Conservation (phyloP, 2,329 filamentous ascomycete species). For the Microdochium bolleyi region DNA sequence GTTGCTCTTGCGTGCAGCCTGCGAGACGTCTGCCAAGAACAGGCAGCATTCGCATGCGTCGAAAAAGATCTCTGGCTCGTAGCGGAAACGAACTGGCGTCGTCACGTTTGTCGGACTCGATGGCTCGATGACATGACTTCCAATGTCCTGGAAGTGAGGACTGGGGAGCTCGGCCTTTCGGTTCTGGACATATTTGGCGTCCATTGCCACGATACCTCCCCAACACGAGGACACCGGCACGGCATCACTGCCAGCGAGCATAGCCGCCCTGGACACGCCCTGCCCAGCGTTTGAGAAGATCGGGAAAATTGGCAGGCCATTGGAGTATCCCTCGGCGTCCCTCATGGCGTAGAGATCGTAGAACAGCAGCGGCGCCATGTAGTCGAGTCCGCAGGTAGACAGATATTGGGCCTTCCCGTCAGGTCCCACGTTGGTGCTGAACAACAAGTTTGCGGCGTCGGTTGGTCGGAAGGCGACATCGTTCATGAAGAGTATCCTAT, state of each 20-base stretch:
- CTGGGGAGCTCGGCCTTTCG: conserved; percentile 18
- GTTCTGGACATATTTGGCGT: conserved; percentile 50
- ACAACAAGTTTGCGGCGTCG: conserved; percentile 50
- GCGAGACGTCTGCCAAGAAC: conserved; percentile 38
- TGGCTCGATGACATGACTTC: conserved; percentile 26
- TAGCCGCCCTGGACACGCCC: conserved; percentile 51
- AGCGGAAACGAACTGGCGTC: conserved; percentile 45
- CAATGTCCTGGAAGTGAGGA: conserved; percentile 23
- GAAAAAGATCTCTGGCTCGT: conserved; percentile 50
- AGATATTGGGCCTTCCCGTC: conserved; percentile 51
- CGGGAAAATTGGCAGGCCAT: conserved; percentile 59
- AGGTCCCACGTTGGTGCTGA: conserved; percentile 47
- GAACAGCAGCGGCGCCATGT: conserved; percentile 57
- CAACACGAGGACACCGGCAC: conserved; percentile 68
- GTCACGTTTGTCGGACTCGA: conserved; percentile 17
- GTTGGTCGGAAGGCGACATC: conserved; percentile 49
- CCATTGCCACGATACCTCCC: conserved; percentile 67
- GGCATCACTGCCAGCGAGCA: conserved; percentile 51
- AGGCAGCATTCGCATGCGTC: conserved; percentile 61
- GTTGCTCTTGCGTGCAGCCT: conserved; percentile 24
- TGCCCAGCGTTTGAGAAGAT: conserved; percentile 51
- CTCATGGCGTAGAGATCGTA: conserved; percentile 70
- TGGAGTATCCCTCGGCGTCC: conserved; percentile 55
- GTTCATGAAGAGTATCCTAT: conserved; percentile 57
- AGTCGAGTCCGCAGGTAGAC: conserved; percentile 65